A percentile compares a stretch with the other conserved stretches of the same genome.
phyloP scores from a whole-genome alignment of 208 protist species.

The Acanthamoeba castellanii region DNA sequence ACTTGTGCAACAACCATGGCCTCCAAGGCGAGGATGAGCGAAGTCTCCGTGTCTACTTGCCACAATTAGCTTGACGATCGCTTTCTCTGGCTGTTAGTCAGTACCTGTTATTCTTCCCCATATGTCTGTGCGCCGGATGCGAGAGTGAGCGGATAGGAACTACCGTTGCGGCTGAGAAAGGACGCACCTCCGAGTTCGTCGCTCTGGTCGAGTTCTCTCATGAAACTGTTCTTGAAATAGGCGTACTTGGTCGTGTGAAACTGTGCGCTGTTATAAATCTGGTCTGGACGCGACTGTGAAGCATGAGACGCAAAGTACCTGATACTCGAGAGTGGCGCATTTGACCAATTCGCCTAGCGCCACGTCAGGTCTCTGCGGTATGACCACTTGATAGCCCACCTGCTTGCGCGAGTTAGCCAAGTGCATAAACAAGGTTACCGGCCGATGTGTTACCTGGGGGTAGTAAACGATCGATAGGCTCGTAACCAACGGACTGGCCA shows the following conservation, averaged over 20 bases:
- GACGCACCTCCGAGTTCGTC: constrained; percentile 56
- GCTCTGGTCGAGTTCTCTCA: constrained; percentile 59
- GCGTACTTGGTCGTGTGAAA: constrained; percentile 67
- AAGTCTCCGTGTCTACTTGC: constrained; percentile 58
- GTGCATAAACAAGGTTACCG: neutral
- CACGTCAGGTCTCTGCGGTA: neutral
- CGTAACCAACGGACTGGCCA: neutral
- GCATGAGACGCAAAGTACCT: neutral
- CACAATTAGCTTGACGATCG: neutral
- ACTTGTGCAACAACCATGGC: neutral
- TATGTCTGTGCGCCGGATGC: neutral
- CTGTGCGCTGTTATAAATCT: neutral
- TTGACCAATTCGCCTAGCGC: neutral
- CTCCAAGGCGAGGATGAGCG: constrained; percentile 21
- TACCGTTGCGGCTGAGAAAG: neutral
- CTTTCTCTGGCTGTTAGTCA: neutral
- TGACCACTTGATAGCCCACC: constrained; percentile 70
- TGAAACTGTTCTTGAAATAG: constrained; percentile 67
- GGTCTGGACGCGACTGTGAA: neutral
- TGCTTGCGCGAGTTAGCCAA: neutral
- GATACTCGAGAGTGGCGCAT: neutral
- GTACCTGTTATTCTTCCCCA: constrained; percentile 50
- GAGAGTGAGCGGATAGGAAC: neutral
- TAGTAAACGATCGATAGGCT: constrained; percentile 54
- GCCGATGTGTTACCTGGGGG: constrained; percentile 4